phyloP scores from a whole-genome alignment of 768 basidiomycete species.

The Chiua virens region DNA sequence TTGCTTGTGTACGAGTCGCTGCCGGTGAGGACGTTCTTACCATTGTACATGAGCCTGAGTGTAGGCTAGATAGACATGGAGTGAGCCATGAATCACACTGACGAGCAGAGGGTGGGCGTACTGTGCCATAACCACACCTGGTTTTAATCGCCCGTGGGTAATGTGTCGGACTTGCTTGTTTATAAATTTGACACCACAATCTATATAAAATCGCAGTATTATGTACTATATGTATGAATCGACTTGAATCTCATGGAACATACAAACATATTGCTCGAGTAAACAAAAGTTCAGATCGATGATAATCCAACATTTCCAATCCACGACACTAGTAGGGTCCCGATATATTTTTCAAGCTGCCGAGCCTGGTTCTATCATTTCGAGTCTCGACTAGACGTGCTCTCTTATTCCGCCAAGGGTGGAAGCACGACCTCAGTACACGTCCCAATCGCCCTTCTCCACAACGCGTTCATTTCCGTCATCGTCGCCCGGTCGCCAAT shows the following conservation, averaged over 20 bases:
- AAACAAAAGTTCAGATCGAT: too few relatives aligned
- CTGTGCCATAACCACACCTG: slow-evolving; percentile 44
- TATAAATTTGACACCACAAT: slow-evolving; percentile 45
- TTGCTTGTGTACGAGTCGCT: slow-evolving; percentile 37
- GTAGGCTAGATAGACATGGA: slow-evolving; percentile 33
- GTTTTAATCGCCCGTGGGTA: not conserved
- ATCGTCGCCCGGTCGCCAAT: slow-evolving; percentile 59
- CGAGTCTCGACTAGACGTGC: too few relatives aligned
- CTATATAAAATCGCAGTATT: too few relatives aligned
- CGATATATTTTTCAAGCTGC: too few relatives aligned
- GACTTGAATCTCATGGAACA: too few relatives aligned
- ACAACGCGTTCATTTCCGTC: slow-evolving; percentile 40
- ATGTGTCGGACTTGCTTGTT: slow-evolving; percentile 40
- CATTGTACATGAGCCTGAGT: slow-evolving; percentile 41
- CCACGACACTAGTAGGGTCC: too few relatives aligned
- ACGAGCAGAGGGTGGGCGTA: slow-evolving; percentile 13
- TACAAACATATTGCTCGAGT: too few relatives aligned
- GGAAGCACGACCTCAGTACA: slow-evolving; percentile 29
- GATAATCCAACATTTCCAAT: too few relatives aligned
- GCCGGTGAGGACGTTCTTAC: slow-evolving; percentile 38
- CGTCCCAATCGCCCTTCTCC: slow-evolving; percentile 48
- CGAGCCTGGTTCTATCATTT: too few relatives aligned
- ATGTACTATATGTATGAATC: too few relatives aligned
- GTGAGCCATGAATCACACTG: not conserved
- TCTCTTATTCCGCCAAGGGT: not conserved